Evolutionary conservation across 1,284 basidiomycete genomes (phyloP), one percentile per base, ranked within the genome.

Genomic region (Melampsora medusae): DNA sequence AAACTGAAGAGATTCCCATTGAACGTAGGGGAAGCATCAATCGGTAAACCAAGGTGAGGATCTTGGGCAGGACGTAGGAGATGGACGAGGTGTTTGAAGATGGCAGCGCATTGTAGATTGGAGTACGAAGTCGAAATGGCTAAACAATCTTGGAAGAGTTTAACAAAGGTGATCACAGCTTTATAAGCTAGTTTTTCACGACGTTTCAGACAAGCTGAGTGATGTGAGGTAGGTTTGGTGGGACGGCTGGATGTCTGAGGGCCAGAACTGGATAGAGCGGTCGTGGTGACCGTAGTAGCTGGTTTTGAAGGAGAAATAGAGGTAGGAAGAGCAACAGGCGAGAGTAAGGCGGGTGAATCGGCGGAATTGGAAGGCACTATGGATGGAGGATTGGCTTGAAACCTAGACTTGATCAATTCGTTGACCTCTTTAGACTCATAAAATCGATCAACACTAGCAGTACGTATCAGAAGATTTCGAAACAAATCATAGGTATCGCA

Each of bases 181-280:
- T 79, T 48, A 56, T 69, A 19, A 65, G 48, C 12, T 69, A 77
- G 50, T 69, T 77, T n/a, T 69, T n/a, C 4, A 38, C 35, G n/a
- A 60, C 49, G 38, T 48, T 33, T 49, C 49, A 56, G 77, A 79
- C 38, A 62, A 79, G 78, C 1, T 82, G 82, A 19, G 81, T 83
- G 22, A 86, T 80, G 33, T 1, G 84, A 80, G 25, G 79, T 66
- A 80, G 78, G 78, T 81, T 70, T 80, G 79, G n/a, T 79, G 69
- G 17, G 78, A 48, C 80, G 81, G 49, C 79, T 79, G 72, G 81
- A 71, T 7, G 83, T 81, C 35, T 83, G 80, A 31, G 82, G 83
- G 14, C 83, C 82, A 0, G 89, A 90, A 80, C 91, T 91, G 2
- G 48, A 92, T 85, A 86, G 86, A 81, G 92, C 92, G 62, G 89